phyloP scores from a whole-genome alignment of 345 rosid species.

The Camelina neglecta region DNA sequence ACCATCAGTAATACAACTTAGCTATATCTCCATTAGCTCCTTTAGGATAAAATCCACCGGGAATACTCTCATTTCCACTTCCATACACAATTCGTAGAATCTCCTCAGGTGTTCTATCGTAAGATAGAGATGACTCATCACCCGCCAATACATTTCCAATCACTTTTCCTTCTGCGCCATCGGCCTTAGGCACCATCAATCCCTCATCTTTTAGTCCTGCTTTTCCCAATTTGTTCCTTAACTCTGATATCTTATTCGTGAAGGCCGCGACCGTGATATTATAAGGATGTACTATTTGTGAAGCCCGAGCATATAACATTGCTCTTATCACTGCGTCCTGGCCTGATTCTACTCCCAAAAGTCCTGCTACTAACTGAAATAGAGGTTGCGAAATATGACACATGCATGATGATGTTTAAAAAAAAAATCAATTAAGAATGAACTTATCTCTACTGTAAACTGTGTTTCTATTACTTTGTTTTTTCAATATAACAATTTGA shows the following conservation, averaged over 20 bases:
- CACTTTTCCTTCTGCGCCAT: conserved; percentile 55
- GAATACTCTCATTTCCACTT: conserved; percentile 54
- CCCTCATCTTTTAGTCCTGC: conserved; percentile 64
- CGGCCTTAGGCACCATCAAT: conserved; percentile 38
- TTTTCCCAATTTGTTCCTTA: conserved; percentile 39
- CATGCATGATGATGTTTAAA: neutral
- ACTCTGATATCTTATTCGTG: conserved; percentile 33
- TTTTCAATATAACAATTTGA: neutral
- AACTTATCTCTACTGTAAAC: neutral
- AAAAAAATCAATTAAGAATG: neutral
- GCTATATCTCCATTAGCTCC: conserved; percentile 72
- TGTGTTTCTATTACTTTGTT: neutral
- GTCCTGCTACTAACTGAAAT: conserved; percentile 77
- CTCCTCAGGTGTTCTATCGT: conserved; percentile 61
- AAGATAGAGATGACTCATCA: conserved; percentile 50
- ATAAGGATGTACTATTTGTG: conserved; percentile 43
- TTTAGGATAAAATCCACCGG: conserved; percentile 71
- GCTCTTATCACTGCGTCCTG: conserved; percentile 80
- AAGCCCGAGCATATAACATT: conserved; percentile 53
- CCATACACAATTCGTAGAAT: conserved; percentile 70
- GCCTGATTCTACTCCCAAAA: conserved; percentile 76
- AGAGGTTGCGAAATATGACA: conserved; percentile 4
- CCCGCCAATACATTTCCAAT: conserved; percentile 65
- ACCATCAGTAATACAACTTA: conserved; percentile 31
- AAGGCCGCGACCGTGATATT: conserved; percentile 33